These are phyloP conservation scores for Candida sanyaensis DNA, from an alignment of 1,139 yeast species.

Conservation along the genomic window DNA sequence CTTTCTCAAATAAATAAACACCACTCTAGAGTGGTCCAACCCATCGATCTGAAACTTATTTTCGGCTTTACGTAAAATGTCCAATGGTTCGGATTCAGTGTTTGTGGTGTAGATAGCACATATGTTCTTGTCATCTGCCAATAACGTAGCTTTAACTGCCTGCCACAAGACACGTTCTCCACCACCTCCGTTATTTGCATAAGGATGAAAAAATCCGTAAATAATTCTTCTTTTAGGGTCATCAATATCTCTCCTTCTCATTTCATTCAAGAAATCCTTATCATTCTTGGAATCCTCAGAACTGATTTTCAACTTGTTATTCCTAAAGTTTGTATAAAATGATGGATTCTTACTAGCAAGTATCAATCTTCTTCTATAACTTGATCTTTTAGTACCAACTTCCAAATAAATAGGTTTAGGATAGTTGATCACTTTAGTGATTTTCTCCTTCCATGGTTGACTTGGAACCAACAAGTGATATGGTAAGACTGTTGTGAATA, in stretches of 20 bases:
- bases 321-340: slow-evolving; percentile 45
- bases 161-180: slow-evolving; percentile 98
- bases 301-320: slow-evolving; percentile 38
- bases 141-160: slow-evolving; percentile 75
- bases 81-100: slow-evolving; percentile 48
- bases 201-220: slow-evolving; percentile 93
- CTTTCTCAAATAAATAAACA: slow-evolving; percentile 67
- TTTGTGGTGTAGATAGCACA: slow-evolving; percentile 81
- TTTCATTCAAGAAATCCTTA: slow-evolving; percentile 25
- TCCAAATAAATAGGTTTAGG: slow-evolving; percentile 39
- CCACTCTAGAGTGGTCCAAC: slow-evolving; percentile 57
- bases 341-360: slow-evolving; percentile 52
- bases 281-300: slow-evolving; percentile 32
- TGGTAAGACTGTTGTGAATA: slow-evolving; percentile 28
- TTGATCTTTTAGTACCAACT: slow-evolving; percentile 42
- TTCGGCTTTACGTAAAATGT: slow-evolving; percentile 59
- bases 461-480: slow-evolving; percentile 48
- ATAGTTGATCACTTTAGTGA: slow-evolving; percentile 33
- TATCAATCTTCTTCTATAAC: slow-evolving; percentile 55
- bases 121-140: slow-evolving; percentile 50
- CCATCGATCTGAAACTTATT: slow-evolving; percentile 62
- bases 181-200: slow-evolving; percentile 96
- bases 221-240: slow-evolving; percentile 47
- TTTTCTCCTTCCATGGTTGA: slow-evolving; percentile 43
- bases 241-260: slow-evolving; percentile 36